Evolutionary conservation across 768 basidiomycete species (phyloP).

Genomic region (Cystofilobasidium macerans): DNA sequence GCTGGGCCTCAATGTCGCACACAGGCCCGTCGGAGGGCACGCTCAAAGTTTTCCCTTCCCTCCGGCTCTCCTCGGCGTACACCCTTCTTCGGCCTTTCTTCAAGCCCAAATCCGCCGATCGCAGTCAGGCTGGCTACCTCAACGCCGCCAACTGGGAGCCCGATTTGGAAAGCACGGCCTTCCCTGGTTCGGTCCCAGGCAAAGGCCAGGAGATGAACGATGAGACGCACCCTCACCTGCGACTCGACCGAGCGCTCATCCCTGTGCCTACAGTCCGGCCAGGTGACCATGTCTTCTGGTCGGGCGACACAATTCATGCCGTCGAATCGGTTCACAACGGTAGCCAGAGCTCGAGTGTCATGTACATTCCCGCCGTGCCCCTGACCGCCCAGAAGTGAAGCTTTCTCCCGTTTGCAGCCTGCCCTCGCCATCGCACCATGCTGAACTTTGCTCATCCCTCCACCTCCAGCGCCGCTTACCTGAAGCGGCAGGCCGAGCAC

Average conservation of each 20-base stretch:
- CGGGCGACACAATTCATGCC: slow-evolving; percentile 47
- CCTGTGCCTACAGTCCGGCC: slow-evolving; percentile 52
- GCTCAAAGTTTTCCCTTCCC: slow-evolving; percentile 51
- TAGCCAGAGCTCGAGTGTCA: slow-evolving; percentile 31
- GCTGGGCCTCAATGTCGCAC: slow-evolving; percentile 39
- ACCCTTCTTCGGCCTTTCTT: slow-evolving; percentile 59
- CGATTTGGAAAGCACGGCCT: slow-evolving; percentile 46
- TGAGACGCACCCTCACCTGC: slow-evolving; percentile 53
- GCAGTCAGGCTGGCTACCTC: slow-evolving; percentile 45
- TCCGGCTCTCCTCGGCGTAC: slow-evolving; percentile 51
- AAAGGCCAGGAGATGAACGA: slow-evolving; percentile 50
- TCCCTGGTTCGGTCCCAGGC: slow-evolving; percentile 50
- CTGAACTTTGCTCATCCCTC: too few relatives aligned
- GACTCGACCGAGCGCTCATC: slow-evolving; percentile 50
- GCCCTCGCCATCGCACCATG: neutral
- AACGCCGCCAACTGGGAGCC: slow-evolving; percentile 47
- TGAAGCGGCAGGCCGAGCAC: neutral
- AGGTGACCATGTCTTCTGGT: slow-evolving; percentile 48
- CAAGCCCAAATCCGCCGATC: slow-evolving; percentile 44
- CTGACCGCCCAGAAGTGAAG: slow-evolving; percentile 31
- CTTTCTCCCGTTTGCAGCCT: neutral
- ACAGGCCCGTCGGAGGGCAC: slow-evolving; percentile 56
- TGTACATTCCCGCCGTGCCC: slow-evolving; percentile 37
- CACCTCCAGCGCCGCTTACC: slow-evolving; percentile 6
- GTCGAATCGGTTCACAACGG: slow-evolving; percentile 52